Evolutionary conservation across 345 rosid genomes (phyloP).

Genomic region (Pugionium cornutum): DNA sequence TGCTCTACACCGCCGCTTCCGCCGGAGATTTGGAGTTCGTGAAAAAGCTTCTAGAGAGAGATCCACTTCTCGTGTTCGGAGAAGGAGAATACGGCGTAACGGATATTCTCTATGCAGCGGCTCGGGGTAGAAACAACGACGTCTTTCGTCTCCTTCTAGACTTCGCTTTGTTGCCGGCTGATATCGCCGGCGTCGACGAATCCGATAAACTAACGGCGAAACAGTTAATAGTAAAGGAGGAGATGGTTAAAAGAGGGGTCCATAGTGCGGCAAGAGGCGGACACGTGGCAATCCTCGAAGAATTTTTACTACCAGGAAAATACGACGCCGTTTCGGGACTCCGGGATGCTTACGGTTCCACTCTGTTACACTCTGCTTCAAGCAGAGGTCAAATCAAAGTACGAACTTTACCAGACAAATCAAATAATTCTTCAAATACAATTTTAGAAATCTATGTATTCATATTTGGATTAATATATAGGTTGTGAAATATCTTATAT

Average conservation of each 20-base stretch:
- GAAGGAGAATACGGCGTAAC: slow-evolving; percentile 98
- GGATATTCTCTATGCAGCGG: slow-evolving; percentile 78
- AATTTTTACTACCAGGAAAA: slow-evolving; percentile 45
- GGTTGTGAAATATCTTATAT: slow-evolving; percentile 68
- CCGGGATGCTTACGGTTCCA: slow-evolving; percentile 67
- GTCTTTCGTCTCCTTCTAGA: slow-evolving; percentile 64
- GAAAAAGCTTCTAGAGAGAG: slow-evolving; percentile 61
- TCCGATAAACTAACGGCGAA: slow-evolving; percentile 41
- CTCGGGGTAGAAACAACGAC: slow-evolving; percentile 67
- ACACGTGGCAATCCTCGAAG: slow-evolving; percentile 65
- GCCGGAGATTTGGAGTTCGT: slow-evolving; percentile 84
- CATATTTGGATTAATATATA: slow-evolving; percentile 24
- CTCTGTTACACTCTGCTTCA: slow-evolving; percentile 77
- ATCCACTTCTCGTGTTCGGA: slow-evolving; percentile 85
- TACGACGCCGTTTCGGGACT: slow-evolving; percentile 48
- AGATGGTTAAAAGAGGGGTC: slow-evolving; percentile 79
- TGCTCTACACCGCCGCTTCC: slow-evolving; percentile 89
- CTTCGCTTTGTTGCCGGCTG: slow-evolving; percentile 43
- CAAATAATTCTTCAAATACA: not conserved
- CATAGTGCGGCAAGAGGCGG: slow-evolving; percentile 94
- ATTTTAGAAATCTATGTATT: not conserved
- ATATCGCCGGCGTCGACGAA: slow-evolving; percentile 42
- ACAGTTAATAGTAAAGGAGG: slow-evolving; percentile 52
- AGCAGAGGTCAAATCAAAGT: slow-evolving; percentile 86
- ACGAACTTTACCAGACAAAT: slow-evolving; percentile 8